Conservation (phyloP, 176 grass and related monocot genomes). For the Stipa capillata region DNA sequence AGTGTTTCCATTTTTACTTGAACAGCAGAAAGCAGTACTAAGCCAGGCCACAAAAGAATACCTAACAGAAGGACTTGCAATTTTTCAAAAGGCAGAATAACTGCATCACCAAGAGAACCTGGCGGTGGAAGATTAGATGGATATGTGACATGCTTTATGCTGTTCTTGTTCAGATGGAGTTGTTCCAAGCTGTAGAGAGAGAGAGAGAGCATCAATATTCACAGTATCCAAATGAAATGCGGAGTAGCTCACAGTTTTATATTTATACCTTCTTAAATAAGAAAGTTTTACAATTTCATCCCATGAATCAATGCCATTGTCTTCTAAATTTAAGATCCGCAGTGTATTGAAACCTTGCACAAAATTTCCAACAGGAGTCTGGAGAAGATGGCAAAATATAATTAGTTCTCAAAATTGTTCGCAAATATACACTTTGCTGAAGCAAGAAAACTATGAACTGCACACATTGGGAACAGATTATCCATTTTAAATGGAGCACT, state of each 20-base stretch:
- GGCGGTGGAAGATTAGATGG: slow-evolving; percentile 36
- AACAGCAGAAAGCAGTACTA: neutral
- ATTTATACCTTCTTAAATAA: slow-evolving; percentile 66
- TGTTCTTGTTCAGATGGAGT: slow-evolving; percentile 92
- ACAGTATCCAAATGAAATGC: no score
- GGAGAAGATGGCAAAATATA: slow-evolving; percentile 5
- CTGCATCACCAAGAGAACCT: slow-evolving; percentile 10
- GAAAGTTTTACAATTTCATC: slow-evolving; percentile 85
- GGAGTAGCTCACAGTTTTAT: neutral
- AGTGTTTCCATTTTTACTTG: neutral
- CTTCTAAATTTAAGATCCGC: slow-evolving; percentile 85
- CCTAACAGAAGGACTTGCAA: slow-evolving; percentile 79
- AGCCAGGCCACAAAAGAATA: slow-evolving; percentile 16
- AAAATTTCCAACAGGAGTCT: slow-evolving; percentile 41
- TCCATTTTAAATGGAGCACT: neutral
- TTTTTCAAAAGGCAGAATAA: slow-evolving; percentile 60
- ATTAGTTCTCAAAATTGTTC: neutral
- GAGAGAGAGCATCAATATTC: slow-evolving; percentile 5
- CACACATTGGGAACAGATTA: neutral
- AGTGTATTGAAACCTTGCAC: slow-evolving; percentile 62
- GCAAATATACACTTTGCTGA: neutral
- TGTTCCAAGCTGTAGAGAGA: slow-evolving; percentile 65
- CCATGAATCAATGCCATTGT: slow-evolving; percentile 77
- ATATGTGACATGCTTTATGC: slow-evolving; percentile 66
- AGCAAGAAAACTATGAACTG: neutral